Evolutionary conservation across 805 yeast genomes (phyloP), one percentile per base, ranked within the genome.

Genomic region (Ogataea pilisensis): DNA sequence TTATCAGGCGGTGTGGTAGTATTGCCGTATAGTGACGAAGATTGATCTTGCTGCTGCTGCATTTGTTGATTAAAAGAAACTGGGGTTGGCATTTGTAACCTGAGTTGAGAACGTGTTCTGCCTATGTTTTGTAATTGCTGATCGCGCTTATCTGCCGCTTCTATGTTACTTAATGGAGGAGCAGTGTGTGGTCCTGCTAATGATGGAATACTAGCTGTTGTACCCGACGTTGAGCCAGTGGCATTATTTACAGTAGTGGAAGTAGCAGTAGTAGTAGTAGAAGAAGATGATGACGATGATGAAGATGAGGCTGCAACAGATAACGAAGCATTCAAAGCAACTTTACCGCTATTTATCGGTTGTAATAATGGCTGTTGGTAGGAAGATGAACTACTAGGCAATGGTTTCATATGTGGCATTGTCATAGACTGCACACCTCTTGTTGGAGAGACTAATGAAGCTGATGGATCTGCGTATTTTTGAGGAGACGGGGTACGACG

Each of bases 31-130:
- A 31, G 28, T 29, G 27, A 14, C 3, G 25, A 14, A 11, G 54
- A 64, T 56, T 8, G 69, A 69, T 7, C 73, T 61, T 7, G 74
- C 65, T 25, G 45, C 11, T 22, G 40, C 69, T 7, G 73, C 61
- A 5, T 73, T 65, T 30, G 45, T 13, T 25, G 41, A 61, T 45
- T 68, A 57, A n/a, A 70, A 0, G 80, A 31, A 3, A 45, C 72
- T 1, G 91, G 90, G 3, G 78, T 72, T 3, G 90, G 91, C 89
- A 84, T 83, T 56, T 83, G 89, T 17, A 84, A 69, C 44, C 78
- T 76, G 33, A 82, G 61, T 27, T 80, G 73, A 1, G 82, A 79
- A 43, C 76, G 71, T 26, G 73, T 72, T 31, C 73, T 64, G 34
- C 50, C 29, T 9, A 50, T 33, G 16, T 17, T 37, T 53, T 60